Percentiles rank a stretch among this genome's conserved stretches.
Evolutionary conservation across 169 alveolate genomes (phyloP).

Genomic region (Perkinsus chesapeaki): DNA sequence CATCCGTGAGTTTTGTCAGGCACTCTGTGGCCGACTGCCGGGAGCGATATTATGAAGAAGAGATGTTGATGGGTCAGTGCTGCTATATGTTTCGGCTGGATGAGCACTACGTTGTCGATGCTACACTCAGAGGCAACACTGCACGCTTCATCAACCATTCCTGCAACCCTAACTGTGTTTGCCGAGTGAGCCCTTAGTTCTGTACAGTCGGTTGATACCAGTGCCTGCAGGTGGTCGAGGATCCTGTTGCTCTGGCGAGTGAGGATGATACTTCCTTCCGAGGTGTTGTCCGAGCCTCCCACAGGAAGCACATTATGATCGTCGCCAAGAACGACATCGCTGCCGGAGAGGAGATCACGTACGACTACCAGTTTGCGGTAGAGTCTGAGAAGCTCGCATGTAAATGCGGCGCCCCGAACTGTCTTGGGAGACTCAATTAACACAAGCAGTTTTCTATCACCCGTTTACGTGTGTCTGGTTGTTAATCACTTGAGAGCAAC

Average conservation of each 20-base stretch:
- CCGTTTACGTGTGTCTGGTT: too few species aligned
- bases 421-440: conserved; percentile 81
- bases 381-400: conserved; percentile 70
- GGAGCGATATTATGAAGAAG: conserved; percentile 46
- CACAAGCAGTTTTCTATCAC: not conserved
- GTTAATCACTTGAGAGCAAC: too few species aligned
- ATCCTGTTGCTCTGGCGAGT: not conserved
- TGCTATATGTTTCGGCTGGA: conserved; percentile 82
- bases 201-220: not conserved
- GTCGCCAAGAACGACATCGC: conserved; percentile 82
- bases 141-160: conserved; percentile 95
- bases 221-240: not conserved
- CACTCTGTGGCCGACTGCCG: conserved; percentile 50
- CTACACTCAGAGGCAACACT: conserved; percentile 88
- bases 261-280: not conserved
- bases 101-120: conserved; percentile 88
- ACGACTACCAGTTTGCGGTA: conserved; percentile 84
- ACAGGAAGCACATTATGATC: conserved; percentile 86
- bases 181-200: conserved; percentile 43
- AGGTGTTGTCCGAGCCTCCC: conserved; percentile 57
- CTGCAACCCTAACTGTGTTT: conserved; percentile 84
- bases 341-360: conserved; percentile 92
- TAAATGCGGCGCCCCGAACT: conserved; percentile 75
- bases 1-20: conserved; percentile 14
- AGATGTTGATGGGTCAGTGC: conserved; percentile 48